These are phyloP conservation scores for Ascochyta clinopodiicola DNA, from an alignment of 2,329 filamentous ascomycete genomes.

Conservation along the genomic window DNA sequence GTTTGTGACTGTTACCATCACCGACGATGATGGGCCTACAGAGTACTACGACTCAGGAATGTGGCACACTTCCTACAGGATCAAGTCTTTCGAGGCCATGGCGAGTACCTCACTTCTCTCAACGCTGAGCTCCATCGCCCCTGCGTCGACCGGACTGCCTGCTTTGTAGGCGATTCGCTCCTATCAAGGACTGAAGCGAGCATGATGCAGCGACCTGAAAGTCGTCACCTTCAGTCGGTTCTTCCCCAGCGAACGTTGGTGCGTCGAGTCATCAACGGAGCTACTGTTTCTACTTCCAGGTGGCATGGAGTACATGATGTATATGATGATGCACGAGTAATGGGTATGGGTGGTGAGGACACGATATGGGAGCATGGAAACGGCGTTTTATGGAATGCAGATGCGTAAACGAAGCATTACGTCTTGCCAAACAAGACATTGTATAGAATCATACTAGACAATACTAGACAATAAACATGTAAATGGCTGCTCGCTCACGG, in stretches of 20 bases:
- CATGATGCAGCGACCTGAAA: background rate
- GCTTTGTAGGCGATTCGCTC: background rate
- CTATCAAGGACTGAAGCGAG: background rate
- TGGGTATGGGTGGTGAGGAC: slow-evolving; percentile 4
- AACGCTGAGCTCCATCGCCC: slow-evolving; percentile 4
- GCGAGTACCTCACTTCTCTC: slow-evolving; percentile 9
- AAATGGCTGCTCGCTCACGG: background rate
- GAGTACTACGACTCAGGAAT: slow-evolving; percentile 54
- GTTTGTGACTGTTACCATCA: slow-evolving; percentile 40
- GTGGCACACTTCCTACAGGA: slow-evolving; percentile 53
- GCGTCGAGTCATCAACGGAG: background rate
- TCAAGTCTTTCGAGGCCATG: slow-evolving; percentile 41
- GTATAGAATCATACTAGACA: slow-evolving; percentile 6
- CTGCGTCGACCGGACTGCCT: slow-evolving; percentile 15
- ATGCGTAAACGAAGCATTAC: slow-evolving; percentile 2
- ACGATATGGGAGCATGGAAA: slow-evolving; percentile 17
- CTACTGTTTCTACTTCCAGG: background rate
- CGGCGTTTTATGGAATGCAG: slow-evolving; percentile 18
- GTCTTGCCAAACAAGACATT: slow-evolving; percentile 5
- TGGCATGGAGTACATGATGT: background rate
- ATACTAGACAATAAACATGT: slow-evolving; percentile 3
- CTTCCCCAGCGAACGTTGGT: background rate
- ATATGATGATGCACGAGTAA: slow-evolving; percentile 18
- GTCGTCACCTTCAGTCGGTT: background rate
- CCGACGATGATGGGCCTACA: slow-evolving; percentile 34